Evolutionary conservation across 331 rosid species (phyloP).

Genomic region (Arachis monticola): DNA sequence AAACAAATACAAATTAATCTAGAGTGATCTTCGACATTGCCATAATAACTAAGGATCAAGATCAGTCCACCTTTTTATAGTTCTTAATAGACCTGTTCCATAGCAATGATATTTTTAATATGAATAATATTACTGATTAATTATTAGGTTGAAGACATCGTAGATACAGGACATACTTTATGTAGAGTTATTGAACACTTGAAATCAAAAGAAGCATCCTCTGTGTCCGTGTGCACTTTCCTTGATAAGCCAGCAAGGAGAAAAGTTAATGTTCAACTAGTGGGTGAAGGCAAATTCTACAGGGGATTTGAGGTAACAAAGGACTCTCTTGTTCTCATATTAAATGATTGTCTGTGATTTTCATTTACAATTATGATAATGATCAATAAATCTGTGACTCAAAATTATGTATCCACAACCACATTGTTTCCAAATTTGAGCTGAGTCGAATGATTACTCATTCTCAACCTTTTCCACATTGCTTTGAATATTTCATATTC

Average conservation of each 20-base stretch:
- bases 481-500: slow-evolving; percentile 4
- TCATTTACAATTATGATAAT: no score
- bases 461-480: no score
- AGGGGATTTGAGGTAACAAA: slow-evolving; percentile 69
- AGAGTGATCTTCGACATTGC: no score
- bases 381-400: neutral
- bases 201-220: slow-evolving; percentile 75
- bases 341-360: neutral
- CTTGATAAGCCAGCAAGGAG: slow-evolving; percentile 85
- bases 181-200: slow-evolving; percentile 57
- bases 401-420: neutral
- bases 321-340: neutral
- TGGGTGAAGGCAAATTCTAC: slow-evolving; percentile 79
- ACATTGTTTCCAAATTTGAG: neutral
- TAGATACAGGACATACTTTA: slow-evolving; percentile 81
- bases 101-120: no score
- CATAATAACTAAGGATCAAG: no score
- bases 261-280: slow-evolving; percentile 58
- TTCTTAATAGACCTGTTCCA: no score
- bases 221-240: slow-evolving; percentile 81
- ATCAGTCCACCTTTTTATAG: no score
- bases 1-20: no score
- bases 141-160: slow-evolving; percentile 82
- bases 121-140: neutral
- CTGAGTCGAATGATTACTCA: neutral